Percentiles rank a stretch among this genome's conserved stretches.
phyloP scores from a whole-genome alignment of 257 asterid species.

The Petrea volubilis region DNA sequence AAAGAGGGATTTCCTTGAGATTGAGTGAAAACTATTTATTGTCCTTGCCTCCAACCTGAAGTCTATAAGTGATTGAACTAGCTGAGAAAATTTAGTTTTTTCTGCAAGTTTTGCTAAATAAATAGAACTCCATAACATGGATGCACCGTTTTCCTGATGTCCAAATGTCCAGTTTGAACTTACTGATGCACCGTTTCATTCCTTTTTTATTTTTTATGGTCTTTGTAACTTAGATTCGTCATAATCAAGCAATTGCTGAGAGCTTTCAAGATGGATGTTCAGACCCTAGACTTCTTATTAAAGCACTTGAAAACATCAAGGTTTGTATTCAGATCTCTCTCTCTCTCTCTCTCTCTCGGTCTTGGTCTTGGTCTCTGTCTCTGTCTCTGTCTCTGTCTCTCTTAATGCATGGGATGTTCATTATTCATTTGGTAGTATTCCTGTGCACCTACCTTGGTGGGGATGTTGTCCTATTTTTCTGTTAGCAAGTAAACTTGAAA shows the following conservation, averaged over 20 bases:
- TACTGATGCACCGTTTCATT: slow-evolving; percentile 14
- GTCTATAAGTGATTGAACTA: background rate
- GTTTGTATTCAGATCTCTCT: slow-evolving; percentile 39
- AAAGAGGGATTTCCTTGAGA: background rate
- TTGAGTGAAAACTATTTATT: background rate
- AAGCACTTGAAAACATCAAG: slow-evolving; percentile 70
- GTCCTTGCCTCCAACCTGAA: background rate
- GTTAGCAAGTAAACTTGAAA: background rate
- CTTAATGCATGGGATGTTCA: background rate
- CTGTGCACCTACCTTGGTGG: background rate
- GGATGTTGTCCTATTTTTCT: background rate
- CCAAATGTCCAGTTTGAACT: background rate
- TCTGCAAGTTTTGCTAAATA: background rate
- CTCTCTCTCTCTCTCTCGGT: background rate
- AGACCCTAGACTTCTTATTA: slow-evolving; percentile 75
- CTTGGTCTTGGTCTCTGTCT: background rate
- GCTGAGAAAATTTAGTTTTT: slow-evolving; percentile 11
- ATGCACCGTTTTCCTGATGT: background rate
- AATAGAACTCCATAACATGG: background rate
- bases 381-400: background rate
- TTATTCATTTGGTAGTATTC: slow-evolving; percentile 1
- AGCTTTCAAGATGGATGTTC: slow-evolving; percentile 71
- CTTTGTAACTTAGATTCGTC: slow-evolving; percentile 58
- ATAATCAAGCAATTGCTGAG: slow-evolving; percentile 72
- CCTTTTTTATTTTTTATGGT: background rate